Conservation (phyloP, 1,284 basidiomycete genomes). For the Exobasidium rhododendri region DNA sequence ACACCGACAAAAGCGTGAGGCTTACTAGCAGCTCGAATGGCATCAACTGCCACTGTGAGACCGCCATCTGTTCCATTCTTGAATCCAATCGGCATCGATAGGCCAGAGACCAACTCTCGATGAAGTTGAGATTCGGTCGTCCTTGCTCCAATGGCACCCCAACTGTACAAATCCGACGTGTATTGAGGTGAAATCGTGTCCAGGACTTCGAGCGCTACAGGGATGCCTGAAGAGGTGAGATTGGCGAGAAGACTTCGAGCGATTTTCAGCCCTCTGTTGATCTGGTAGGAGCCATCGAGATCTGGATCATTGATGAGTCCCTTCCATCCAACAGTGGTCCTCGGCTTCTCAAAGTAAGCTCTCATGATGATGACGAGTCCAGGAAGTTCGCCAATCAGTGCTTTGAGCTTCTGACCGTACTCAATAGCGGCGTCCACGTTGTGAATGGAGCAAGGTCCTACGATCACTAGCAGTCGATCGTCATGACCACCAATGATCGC, state of each 20-base stretch:
- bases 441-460: conserved; percentile 93
- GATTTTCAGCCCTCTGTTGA: conserved; percentile 76
- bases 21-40: conserved; percentile 47
- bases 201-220: conserved; percentile 89
- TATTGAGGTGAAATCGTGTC: conserved; percentile 63
- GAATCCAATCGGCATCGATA: conserved; percentile 67
- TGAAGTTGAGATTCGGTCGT: conserved; percentile 68
- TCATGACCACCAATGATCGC: conserved; percentile 49
- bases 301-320: conserved; percentile 71
- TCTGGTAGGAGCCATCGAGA: conserved; percentile 89
- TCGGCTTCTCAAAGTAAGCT: conserved; percentile 61
- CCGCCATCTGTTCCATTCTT: conserved; percentile 98
- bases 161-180: conserved; percentile 71
- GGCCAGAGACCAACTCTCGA: conserved; percentile 54
- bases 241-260: conserved; percentile 86
- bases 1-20: conserved; percentile 55
- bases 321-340: conserved; percentile 74
- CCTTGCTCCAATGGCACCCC: conserved; percentile 96
- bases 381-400: conserved; percentile 58
- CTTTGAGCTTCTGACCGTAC: conserved; percentile 65
- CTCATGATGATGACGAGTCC: conserved; percentile 56
- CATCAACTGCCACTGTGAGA: conserved; percentile 53
- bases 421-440: conserved; percentile 81
- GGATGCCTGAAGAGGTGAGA: conserved; percentile 80
- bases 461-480: conserved; percentile 53